Evolutionary conservation across 768 basidiomycete genomes (phyloP).

Genomic region (Mycena pura): DNA sequence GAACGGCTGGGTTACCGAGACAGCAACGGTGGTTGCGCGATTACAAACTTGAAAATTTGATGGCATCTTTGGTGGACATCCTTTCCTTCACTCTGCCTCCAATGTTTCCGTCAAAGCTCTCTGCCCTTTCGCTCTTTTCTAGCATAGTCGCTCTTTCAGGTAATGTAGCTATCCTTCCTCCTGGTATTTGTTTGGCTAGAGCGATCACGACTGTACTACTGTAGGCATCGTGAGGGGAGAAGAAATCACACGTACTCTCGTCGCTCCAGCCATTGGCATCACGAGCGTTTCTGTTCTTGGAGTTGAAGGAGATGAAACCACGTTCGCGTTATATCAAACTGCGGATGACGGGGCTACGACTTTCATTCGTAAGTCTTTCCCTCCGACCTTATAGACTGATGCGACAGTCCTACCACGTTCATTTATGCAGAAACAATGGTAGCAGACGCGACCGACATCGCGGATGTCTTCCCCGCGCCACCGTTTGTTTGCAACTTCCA

Average conservation of each 20-base stretch:
- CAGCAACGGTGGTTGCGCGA: too few species aligned
- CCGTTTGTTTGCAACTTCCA: slow-evolving; percentile 12
- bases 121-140: slow-evolving; percentile 11
- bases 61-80: background rate
- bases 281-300: slow-evolving; percentile 16
- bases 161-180: background rate
- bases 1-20: too few species aligned
- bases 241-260: slow-evolving; percentile 12
- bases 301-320: slow-evolving; percentile 16
- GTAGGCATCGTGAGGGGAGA: slow-evolving; percentile 7
- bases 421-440: slow-evolving; percentile 16
- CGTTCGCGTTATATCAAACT: slow-evolving; percentile 15
- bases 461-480: slow-evolving; percentile 10
- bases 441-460: slow-evolving; percentile 13
- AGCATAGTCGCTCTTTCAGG: slow-evolving; percentile 15
- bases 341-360: slow-evolving; percentile 13
- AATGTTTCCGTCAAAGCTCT: background rate
- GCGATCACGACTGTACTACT: background rate
- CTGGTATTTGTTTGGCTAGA: slow-evolving; percentile 5
- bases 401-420: background rate
- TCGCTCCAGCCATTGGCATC: slow-evolving; percentile 12
- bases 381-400: slow-evolving; percentile 5
- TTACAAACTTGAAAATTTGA: too few species aligned
- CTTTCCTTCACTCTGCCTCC: background rate
- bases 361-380: slow-evolving; percentile 11